phyloP scores from a whole-genome alignment of 495 filamentous ascomycete genomes.

The Aspergillus sclerotioniger region DNA sequence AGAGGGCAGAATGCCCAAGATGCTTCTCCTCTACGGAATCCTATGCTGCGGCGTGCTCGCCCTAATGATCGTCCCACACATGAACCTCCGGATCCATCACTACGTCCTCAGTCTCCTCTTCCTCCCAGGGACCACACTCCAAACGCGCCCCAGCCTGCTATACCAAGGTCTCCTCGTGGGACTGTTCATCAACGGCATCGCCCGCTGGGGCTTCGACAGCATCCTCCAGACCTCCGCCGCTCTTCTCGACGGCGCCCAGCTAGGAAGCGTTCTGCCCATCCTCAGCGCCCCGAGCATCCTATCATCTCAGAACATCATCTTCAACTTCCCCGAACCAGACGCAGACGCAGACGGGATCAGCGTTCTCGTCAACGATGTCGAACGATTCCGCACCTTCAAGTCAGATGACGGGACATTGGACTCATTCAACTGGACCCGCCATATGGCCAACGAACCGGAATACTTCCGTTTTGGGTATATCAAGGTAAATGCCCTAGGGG shows the following conservation, averaged over 20 bases:
- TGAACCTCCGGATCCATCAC: constrained; percentile 64
- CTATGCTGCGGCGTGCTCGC: constrained; percentile 41
- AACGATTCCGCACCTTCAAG: constrained; percentile 48
- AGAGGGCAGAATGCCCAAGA: constrained; percentile 60
- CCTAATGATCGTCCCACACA: constrained; percentile 52
- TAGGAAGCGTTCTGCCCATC: constrained; percentile 47
- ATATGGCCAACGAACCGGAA: constrained; percentile 51
- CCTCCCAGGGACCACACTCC: constrained; percentile 55
- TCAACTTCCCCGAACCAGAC: constrained; percentile 41
- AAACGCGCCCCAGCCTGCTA: constrained; percentile 55
- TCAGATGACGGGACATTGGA: constrained; percentile 36
- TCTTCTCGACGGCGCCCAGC: constrained; percentile 48
- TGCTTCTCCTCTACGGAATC: constrained; percentile 64
- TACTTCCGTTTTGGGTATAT: constrained; percentile 84
- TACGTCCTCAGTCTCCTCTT: constrained; percentile 62
- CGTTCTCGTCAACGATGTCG: constrained; percentile 59
- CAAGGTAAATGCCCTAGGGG: constrained; percentile 45
- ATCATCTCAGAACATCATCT: constrained; percentile 41
- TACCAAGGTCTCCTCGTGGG: constrained; percentile 64
- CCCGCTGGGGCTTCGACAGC: constrained; percentile 62
- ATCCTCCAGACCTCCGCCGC: constrained; percentile 57
- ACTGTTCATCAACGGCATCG: constrained; percentile 64
- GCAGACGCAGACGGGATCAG: constrained; percentile 52
- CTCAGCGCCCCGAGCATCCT: constrained; percentile 35
- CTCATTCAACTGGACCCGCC: constrained; percentile 44